Conservation (phyloP, 2,329 filamentous ascomycete genomes). For the Chaetomium olivaceum region DNA sequence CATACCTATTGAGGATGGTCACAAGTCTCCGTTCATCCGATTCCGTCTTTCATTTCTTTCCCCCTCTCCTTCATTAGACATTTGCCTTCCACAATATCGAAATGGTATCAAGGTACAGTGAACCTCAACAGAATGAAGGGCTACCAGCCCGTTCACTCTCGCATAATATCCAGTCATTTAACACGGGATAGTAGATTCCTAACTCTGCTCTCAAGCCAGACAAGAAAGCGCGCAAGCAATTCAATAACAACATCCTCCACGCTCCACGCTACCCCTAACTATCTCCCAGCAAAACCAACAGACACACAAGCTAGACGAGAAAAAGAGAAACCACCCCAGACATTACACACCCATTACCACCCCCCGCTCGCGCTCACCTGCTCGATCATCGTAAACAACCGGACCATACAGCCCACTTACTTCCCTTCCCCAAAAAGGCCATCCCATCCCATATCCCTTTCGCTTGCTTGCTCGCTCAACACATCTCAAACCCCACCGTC, state of each 20-base stretch:
- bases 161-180: neutral
- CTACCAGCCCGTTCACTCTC: neutral
- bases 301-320: neutral
- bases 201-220: neutral
- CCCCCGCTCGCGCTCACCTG: neutral
- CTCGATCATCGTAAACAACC: neutral
- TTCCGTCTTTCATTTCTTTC: neutral
- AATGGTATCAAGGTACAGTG: neutral
- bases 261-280: neutral
- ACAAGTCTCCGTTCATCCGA: neutral
- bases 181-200: neutral
- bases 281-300: neutral
- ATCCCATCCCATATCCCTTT: neutral
- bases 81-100: too few relatives aligned
- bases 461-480: constrained; percentile 13
- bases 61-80: neutral
- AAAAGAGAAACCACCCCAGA: neutral
- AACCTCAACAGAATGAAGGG: neutral
- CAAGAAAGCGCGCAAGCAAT: neutral
- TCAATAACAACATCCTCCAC: neutral
- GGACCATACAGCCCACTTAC: neutral
- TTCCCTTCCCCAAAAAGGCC: neutral
- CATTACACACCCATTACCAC: neutral
- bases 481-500: constrained; percentile 29
- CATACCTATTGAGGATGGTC: neutral